Evolutionary conservation across 225 moss, liverwort and hornwort genomes (phyloP), one percentile per base, ranked within the genome.

Genomic region (Pseudoscleropodium purum): DNA sequence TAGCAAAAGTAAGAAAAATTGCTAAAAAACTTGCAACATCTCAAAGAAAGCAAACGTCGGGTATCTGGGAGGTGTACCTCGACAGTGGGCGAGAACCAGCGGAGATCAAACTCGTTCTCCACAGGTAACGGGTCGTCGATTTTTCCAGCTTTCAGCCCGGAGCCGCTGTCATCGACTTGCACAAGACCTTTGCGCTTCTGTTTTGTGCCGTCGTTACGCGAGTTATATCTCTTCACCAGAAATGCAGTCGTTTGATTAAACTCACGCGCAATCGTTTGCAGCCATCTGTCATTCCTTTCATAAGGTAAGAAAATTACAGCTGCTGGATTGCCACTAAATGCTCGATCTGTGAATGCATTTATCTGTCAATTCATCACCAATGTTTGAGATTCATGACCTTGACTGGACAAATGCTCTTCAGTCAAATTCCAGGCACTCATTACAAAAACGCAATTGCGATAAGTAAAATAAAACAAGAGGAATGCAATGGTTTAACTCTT

Each of bases 271-370:
- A 99, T 95, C 26, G 96, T 91, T 93, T 99, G 97, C 89, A 99
- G 91, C 99, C 99, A 99, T 75, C 90, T 92, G 79, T 94, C 95
- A 89, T 96, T 94, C 89, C 94, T 96, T 85, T 93, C 96, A 90
- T 99, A 99, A 79, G 99, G 99, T 73, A 99, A 92, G 91, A 96
- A 97, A 89, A 97, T 97, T 41, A 97, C 99, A 80, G 97, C 97
- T 80, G 99, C 97, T 79, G 99, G 96, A 89, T 99, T 99, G 93
- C 99, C 99, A 89, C 94, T 91, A 91, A 97, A 99, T 47, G 99
- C 94, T 91, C 86, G 92, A 91, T 94, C 96, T 87, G 99, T 92
- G 78, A 99, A 99, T 57, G 95, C 92, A 92, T 99, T 96, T 81
- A 98, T 96, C 98, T 98, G 93, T 81, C 87, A 87, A 90, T 75